Conservation (phyloP, 805 yeast genomes). For the Metschnikowia sp. region DNA sequence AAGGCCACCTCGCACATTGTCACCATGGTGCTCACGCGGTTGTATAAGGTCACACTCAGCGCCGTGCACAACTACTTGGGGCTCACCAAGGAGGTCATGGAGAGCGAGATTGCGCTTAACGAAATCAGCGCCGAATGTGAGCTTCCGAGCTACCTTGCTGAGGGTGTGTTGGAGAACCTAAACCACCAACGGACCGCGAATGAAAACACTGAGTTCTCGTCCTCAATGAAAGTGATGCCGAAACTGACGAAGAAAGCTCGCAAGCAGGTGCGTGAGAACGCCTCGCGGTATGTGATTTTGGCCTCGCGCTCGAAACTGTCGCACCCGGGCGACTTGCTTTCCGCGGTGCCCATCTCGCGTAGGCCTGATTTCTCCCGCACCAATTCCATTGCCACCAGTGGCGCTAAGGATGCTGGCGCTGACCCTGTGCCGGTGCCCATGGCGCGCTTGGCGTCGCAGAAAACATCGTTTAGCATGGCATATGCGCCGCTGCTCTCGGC, state of each 20-base stretch:
- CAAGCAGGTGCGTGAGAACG: slow-evolving; percentile 9
- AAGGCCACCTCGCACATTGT: slow-evolving; percentile 90
- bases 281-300: slow-evolving; percentile 42
- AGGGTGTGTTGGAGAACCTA: slow-evolving; percentile 49
- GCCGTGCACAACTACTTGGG: slow-evolving; percentile 87
- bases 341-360: slow-evolving; percentile 71
- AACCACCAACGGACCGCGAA: slow-evolving; percentile 7
- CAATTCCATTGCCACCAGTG: not conserved
- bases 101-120: slow-evolving; percentile 70
- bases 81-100: slow-evolving; percentile 72
- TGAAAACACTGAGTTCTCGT: slow-evolving; percentile 4
- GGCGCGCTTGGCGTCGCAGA: slow-evolving; percentile 1
- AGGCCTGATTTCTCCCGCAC: slow-evolving; percentile 27
- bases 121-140: slow-evolving; percentile 19
- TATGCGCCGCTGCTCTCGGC: slow-evolving; percentile 1
- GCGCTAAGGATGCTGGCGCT: slow-evolving; percentile 1
- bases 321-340: slow-evolving; percentile 82
- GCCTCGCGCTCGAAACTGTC: slow-evolving; percentile 51
- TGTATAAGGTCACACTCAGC: slow-evolving; percentile 87
- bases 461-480: slow-evolving; percentile 1
- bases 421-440: not conserved
- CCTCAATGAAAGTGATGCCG: slow-evolving; percentile 14
- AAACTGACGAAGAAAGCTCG: slow-evolving; percentile 16
- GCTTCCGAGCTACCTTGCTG: slow-evolving; percentile 63
- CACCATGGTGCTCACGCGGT: slow-evolving; percentile 82